These are phyloP conservation scores for Avena atlantica DNA, from an alignment of 176 grass and related monocot genomes.

Conservation along the genomic window DNA sequence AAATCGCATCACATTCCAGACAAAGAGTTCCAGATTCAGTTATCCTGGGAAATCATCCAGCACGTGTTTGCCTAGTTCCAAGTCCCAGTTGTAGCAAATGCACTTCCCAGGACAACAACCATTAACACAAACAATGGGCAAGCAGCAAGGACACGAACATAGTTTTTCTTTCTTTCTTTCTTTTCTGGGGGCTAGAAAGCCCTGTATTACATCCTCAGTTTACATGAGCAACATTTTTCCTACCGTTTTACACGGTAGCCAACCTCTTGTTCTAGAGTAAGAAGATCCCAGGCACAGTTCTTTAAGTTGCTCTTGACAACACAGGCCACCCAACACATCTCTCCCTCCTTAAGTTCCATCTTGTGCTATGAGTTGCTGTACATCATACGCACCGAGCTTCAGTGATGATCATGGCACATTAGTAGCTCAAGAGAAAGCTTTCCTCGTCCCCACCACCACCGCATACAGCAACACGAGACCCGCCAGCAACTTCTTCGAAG, in stretches of 20 bases:
- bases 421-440: slow-evolving; percentile 17
- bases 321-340: not conserved
- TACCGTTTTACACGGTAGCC: not conserved
- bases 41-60: not conserved
- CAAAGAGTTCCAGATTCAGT: not conserved
- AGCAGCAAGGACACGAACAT: not conserved
- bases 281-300: not conserved
- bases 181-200: not conserved
- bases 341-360: not conserved
- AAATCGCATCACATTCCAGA: too few relatives aligned
- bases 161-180: not conserved
- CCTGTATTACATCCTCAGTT: not conserved
- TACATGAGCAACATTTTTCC: not conserved
- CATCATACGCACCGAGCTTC: slow-evolving; percentile 39
- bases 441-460: slow-evolving; percentile 41
- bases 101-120: not conserved
- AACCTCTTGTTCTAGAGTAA: not conserved
- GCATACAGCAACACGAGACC: slow-evolving; percentile 40
- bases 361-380: slow-evolving; percentile 18
- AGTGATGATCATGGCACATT: not conserved
- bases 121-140: not conserved
- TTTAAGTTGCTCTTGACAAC: not conserved
- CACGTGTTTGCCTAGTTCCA: not conserved
- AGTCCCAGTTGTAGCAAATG: not conserved
- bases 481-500: slow-evolving; percentile 65